These are phyloP conservation scores for Colletotrichum higginsianum DNA, from an alignment of 2,329 filamentous ascomycete genomes.

Conservation along the genomic window DNA sequence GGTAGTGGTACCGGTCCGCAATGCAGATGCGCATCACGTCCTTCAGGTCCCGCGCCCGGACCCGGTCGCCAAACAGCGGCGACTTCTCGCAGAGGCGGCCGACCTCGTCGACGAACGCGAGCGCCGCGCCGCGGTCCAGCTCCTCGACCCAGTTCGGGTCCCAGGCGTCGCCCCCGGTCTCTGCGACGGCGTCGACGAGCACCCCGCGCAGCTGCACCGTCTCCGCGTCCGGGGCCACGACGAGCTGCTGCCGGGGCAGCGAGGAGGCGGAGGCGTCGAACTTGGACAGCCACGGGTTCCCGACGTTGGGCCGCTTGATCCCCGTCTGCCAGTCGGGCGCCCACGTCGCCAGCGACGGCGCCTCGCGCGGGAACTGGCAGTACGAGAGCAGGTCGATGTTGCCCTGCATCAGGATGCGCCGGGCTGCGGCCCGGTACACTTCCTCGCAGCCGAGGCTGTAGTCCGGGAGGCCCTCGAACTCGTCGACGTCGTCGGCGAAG, in stretches of 20 bases:
- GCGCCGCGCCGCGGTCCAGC: constrained; percentile 14
- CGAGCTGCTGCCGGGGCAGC: neutral
- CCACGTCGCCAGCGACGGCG: neutral
- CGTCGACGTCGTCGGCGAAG: constrained; percentile 28
- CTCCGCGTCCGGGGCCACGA: neutral
- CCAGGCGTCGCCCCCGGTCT: constrained; percentile 10
- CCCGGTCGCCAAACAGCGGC: neutral
- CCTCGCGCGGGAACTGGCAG: constrained; percentile 13
- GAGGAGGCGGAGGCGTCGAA: constrained; percentile 1
- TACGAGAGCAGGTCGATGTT: constrained; percentile 23
- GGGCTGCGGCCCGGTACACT: constrained; percentile 23
- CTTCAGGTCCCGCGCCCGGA: neutral
- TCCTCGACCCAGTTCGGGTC: constrained; percentile 18
- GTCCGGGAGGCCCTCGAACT: constrained; percentile 27
- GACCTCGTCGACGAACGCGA: constrained; percentile 6
- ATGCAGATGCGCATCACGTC: constrained; percentile 26
- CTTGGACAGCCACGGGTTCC: constrained; percentile 7
- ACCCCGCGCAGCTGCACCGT: constrained; percentile 10
- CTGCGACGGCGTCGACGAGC: constrained; percentile 7
- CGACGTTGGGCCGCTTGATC: constrained; percentile 1
- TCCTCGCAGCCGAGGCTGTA: constrained; percentile 19
- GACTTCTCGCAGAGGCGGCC: constrained; percentile 6
- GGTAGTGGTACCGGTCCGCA: constrained; percentile 19
- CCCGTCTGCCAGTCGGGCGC: constrained; percentile 19
- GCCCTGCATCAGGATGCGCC: constrained; percentile 8